phyloP scores from a whole-genome alignment of 2,329 filamentous ascomycete genomes.

The Fusarium sp. region DNA sequence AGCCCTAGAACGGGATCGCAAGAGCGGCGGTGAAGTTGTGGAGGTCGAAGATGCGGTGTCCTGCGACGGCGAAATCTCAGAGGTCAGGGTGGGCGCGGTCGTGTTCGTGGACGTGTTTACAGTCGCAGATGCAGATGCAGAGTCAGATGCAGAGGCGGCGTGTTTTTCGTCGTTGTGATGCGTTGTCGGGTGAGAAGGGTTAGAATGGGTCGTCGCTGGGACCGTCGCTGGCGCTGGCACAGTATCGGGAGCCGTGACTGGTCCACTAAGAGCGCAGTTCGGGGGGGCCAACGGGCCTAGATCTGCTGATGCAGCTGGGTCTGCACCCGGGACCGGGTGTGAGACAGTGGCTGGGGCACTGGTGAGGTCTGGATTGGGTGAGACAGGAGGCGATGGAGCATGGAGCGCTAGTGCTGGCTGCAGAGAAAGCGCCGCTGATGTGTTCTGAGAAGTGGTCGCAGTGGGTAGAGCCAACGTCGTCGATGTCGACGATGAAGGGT shows the following conservation, averaged over 20 bases:
- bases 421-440: constrained; percentile 39
- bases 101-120: constrained; percentile 33
- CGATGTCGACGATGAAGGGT: constrained; percentile 32
- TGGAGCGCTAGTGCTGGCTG: constrained; percentile 43
- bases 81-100: constrained; percentile 19
- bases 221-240: constrained; percentile 30
- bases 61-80: constrained; percentile 23
- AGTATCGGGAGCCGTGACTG: constrained; percentile 33
- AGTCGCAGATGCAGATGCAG: constrained; percentile 29
- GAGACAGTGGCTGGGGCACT: constrained; percentile 39
- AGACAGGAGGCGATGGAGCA: constrained; percentile 43
- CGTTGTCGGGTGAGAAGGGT: constrained; percentile 48
- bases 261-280: constrained; percentile 35
- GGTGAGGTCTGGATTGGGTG: constrained; percentile 48
- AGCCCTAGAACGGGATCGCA: constrained; percentile 53
- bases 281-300: constrained; percentile 28
- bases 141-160: constrained; percentile 36
- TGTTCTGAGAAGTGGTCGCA: constrained; percentile 39
- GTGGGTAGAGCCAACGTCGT: constrained; percentile 34
- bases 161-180: constrained; percentile 49
- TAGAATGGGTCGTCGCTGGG: constrained; percentile 38
- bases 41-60: constrained; percentile 28
- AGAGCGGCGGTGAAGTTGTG: constrained; percentile 37
- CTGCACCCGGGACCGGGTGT: constrained; percentile 37
- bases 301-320: constrained; percentile 31